Conservation (phyloP, 2,329 filamentous ascomycete genomes). For the Metarhizium anisopliae region DNA sequence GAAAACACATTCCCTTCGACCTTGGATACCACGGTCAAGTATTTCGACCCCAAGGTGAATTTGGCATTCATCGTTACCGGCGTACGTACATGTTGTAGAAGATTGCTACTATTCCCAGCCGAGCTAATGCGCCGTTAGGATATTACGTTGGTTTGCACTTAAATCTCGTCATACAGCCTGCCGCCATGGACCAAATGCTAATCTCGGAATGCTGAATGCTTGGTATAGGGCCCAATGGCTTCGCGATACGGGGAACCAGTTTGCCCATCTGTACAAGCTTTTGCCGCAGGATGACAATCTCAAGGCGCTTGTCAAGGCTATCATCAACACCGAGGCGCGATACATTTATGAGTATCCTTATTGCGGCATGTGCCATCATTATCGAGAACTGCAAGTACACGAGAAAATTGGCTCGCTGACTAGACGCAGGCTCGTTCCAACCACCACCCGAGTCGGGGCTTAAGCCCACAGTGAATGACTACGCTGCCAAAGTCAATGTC, state of each 20-base stretch:
- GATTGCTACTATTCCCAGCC: not conserved
- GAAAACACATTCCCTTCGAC: conserved; percentile 81
- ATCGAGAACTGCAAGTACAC: too few relatives aligned
- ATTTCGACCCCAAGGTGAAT: conserved; percentile 55
- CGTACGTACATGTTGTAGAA: conserved; percentile 45
- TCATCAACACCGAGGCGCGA: conserved; percentile 62
- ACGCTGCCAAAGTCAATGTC: conserved; percentile 13
- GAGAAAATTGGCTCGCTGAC: not conserved
- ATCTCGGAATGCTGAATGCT: not conserved
- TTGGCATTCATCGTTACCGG: conserved; percentile 77
- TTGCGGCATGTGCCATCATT: conserved; percentile 36
- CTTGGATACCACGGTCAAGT: conserved; percentile 71
- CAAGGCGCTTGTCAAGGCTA: conserved; percentile 58
- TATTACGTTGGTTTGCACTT: conserved; percentile 13
- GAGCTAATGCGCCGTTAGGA: conserved; percentile 9
- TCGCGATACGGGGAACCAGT: conserved; percentile 70
- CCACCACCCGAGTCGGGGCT: conserved; percentile 64
- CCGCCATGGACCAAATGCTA: not conserved
- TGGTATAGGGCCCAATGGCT: conserved; percentile 49
- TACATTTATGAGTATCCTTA: conserved; percentile 65
- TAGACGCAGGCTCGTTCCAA: conserved; percentile 65
- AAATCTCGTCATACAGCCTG: too few relatives aligned
- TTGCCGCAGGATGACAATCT: conserved; percentile 48
- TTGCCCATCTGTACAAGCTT: conserved; percentile 58
- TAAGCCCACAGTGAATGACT: conserved; percentile 15